Base-by-base conservation (phyloP, 2,329 filamentous ascomycete species). In the Cladobotryum protrusum region DNA sequence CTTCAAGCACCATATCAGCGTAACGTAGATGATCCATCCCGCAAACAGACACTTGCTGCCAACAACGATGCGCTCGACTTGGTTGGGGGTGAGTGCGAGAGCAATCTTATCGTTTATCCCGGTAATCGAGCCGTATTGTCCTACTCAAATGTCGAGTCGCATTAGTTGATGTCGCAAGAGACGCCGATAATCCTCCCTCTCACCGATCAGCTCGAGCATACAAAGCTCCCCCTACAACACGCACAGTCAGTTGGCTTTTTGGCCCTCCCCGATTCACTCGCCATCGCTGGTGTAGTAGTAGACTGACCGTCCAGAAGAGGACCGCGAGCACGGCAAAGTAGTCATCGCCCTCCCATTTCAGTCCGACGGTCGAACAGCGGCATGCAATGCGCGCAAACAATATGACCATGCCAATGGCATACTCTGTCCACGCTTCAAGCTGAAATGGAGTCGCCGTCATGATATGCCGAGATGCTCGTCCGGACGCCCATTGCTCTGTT, bases 391-490 rank as follows among this genome's bases (percentile, higher is more conserved):
- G 67, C 5, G 69, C 50, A 2, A 72, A 52, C 3, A 74, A 53
- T 3, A 74, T 54, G 7, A 64, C 1, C 2, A 65, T 54, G 2
- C 71, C 71, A 24, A 74, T 57, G 1, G 61, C 65, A 43, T 72
- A 74, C 48, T 74, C 72, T 14, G 61, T 60, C 71, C 72, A 74
- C 8, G 69, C 69, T 54, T 74, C 71, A 2, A 57, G 63, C 50
- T 71, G 67, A 49, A 73, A 73, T 3, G 71, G 69, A 4, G 67
- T 71, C n/a, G 63, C 61, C 11, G 55, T 37, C 58, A 61, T 63
- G 37, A 24, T 45, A 32, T 29, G 6, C 24, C 24, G 24, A 29
- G 24, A 29, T 29, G 11, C 24, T 29, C 24, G 11, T 29, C 24
- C 24, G 24, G 24, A 29, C 24, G 11, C 11, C 24, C 24, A 29